These are phyloP conservation scores for Cymbopogon flexuosus DNA, from an alignment of 202 grass and related monocot genomes.

Conservation along the genomic window DNA sequence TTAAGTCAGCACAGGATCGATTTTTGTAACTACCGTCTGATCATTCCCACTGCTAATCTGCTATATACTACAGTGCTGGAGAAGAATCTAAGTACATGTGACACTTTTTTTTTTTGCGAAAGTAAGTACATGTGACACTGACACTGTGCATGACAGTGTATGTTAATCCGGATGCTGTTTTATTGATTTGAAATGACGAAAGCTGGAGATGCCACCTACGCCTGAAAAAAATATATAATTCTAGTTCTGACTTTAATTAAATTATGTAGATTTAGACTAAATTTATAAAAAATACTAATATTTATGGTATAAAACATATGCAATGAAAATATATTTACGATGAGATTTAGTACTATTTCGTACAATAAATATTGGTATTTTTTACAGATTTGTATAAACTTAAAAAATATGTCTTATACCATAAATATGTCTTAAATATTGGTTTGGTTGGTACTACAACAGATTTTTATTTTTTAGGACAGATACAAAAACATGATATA, in stretches of 20 bases:
- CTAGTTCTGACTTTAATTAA: neutral
- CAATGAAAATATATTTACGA: too few species aligned
- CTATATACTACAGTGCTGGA: too few species aligned
- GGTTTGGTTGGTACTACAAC: too few species aligned
- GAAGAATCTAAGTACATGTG: constrained; percentile 25
- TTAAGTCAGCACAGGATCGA: neutral
- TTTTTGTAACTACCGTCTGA: neutral
- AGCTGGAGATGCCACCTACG: neutral
- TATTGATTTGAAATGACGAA: neutral
- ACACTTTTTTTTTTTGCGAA: too few species aligned
- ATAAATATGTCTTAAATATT: too few species aligned
- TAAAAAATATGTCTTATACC: too few species aligned
- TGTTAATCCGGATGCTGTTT: neutral
- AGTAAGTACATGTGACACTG: neutral
- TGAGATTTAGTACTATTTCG: too few species aligned
- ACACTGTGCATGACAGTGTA: neutral
- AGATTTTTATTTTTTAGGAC: too few species aligned
- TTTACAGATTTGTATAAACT: too few species aligned
- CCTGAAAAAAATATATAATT: neutral
- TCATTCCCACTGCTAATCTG: neutral
- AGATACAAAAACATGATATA: too few species aligned
- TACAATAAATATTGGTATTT: too few species aligned
- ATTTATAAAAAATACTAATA: neutral
- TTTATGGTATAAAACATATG: too few species aligned
- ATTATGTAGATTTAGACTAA: neutral